Base-by-base conservation (phyloP, 805 yeast genomes). In the Alloascoidea hylecoeti region DNA sequence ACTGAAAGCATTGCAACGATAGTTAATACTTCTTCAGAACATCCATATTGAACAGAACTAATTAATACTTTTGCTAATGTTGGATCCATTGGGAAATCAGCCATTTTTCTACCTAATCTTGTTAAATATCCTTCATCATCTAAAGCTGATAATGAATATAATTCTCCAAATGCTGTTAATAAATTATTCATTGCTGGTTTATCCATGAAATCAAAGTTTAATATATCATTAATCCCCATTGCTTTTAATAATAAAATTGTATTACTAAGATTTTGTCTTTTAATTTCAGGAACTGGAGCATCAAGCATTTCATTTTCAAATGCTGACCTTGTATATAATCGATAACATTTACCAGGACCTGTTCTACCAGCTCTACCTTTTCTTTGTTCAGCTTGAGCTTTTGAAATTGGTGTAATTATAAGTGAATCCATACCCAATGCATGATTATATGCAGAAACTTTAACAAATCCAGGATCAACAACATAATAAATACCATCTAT, bases 281-380 rank as follows among this genome's bases (percentile, higher is more conserved):
- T 61, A n/a, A 92, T 89, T 48, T 92, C 98, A 0, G 99, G 97
- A 0, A 82, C 75, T 1, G 96, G 84, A 50, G 77, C 78, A 2
- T 71, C 63, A 6, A 79, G 78, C 52, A 92, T 61, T 47, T 89
- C 97, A 46, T 79, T 68, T 44, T 72, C 64, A 48, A 72, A 92
- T 0, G 92, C 76, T 70, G 80, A 68, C 52, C 84, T 83, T 0
- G 98, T 89, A 52, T 75, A 92, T 16, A 92, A 60, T 30, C 99
- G 56, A 50, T 80, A 92, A 57, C 97, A 92, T 52, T 84, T 83
- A 14, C 98, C 98, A 0, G 97, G 96, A 1, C 95, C 88, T 4
- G 94, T 86, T 63, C 98, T 78, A 33, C 98, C 98, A 4, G 97
- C 98, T 63, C 98, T 75, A 53, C 98, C 98, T 1, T 96, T 88